phyloP scores from a whole-genome alignment of 106 monocot species.

The Apostasia ramifera region DNA sequence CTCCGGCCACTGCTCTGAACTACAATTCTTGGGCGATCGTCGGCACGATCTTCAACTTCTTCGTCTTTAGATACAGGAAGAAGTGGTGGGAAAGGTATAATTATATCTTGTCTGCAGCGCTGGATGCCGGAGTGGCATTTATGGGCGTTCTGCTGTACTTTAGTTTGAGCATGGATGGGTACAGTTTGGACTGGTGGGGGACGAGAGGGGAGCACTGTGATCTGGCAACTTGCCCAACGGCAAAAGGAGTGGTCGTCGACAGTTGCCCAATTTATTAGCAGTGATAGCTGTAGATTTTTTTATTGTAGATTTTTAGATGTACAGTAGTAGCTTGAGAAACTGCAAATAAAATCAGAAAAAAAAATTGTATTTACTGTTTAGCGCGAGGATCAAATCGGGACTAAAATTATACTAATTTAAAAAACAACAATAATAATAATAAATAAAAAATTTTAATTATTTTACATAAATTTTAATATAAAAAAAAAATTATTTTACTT shows the following conservation, averaged over 20 bases:
- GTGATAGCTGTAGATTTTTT: too few species aligned
- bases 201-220: conserved; percentile 54
- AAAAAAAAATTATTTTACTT: too few species aligned
- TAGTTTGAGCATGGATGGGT: conserved; percentile 39
- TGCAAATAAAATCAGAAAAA: too few species aligned
- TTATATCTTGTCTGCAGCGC: conserved; percentile 61
- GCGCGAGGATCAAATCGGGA: too few species aligned
- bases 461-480: too few species aligned
- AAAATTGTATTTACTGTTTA: too few species aligned
- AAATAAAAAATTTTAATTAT: too few species aligned
- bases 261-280: conserved; percentile 1
- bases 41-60: conserved; percentile 84
- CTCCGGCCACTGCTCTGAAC: conserved; percentile 77
- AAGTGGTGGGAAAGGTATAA: conserved; percentile 80
- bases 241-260: conserved; percentile 36
- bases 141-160: conserved; percentile 74
- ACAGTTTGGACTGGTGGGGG: conserved; percentile 52
- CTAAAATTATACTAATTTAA: too few species aligned
- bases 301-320: too few species aligned
- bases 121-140: conserved; percentile 67
- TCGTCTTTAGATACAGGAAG: conserved; percentile 71
- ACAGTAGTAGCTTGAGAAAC: too few species aligned
- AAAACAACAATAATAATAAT: too few species aligned
- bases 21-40: conserved; percentile 61
- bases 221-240: conserved; percentile 54